phyloP scores from a whole-genome alignment of 1,284 basidiomycete species.

The Cutaneotrichosporon sp. region DNA sequence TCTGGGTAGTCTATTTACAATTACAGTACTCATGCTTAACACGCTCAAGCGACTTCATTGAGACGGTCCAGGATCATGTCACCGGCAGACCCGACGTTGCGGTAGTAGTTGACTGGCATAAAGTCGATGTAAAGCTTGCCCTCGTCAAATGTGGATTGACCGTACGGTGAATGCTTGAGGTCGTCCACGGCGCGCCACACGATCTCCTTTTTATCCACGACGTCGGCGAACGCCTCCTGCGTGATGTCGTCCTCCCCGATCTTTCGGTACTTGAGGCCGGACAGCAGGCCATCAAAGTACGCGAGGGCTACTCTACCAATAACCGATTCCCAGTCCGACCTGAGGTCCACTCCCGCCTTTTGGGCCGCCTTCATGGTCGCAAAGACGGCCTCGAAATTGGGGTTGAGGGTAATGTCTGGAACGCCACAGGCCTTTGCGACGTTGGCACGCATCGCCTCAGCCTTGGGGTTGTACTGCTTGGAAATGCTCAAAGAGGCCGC shows the following conservation, averaged over 20 bases:
- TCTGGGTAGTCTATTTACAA: too few species aligned
- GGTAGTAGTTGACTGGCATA: background rate
- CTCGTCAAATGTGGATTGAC: slow-evolving; percentile 1
- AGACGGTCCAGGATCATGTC: background rate
- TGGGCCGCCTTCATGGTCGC: background rate
- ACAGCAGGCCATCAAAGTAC: slow-evolving; percentile 2
- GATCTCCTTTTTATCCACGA: slow-evolving; percentile 2
- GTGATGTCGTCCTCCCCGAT: slow-evolving; percentile 9
- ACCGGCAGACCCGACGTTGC: background rate
- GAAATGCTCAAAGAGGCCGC: background rate
- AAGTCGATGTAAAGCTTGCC: slow-evolving; percentile 3
- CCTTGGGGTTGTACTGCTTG: background rate
- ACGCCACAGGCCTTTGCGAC: background rate
- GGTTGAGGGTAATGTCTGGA: slow-evolving; percentile 1
- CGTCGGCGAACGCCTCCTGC: slow-evolving; percentile 10
- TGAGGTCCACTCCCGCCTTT: background rate
- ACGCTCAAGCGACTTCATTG: background rate
- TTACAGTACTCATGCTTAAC: too few species aligned
- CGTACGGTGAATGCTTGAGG: background rate
- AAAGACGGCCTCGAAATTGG: background rate
- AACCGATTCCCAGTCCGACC: background rate
- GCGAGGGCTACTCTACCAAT: background rate
- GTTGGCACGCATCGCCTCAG: background rate
- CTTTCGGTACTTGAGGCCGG: background rate
- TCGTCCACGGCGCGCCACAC: background rate